phyloP scores from a whole-genome alignment of 495 filamentous ascomycete genomes.

The Daldinia vernicosa region DNA sequence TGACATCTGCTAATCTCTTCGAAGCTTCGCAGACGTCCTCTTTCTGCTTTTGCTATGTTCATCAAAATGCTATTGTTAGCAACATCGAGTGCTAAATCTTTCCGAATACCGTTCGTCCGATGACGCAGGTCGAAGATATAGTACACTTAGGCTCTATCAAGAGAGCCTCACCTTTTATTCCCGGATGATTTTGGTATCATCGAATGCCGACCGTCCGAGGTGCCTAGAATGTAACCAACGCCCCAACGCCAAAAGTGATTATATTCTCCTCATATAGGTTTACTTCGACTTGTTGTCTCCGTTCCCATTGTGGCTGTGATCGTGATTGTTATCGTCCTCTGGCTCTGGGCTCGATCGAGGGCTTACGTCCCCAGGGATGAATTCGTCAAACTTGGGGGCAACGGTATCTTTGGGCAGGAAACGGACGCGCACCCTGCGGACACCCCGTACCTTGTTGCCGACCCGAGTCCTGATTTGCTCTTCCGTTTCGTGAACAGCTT shows the following conservation, averaged over 20 bases:
- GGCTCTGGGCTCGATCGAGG: slow-evolving; percentile 72
- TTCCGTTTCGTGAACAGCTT: slow-evolving; percentile 73
- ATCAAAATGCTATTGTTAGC: slow-evolving; percentile 6
- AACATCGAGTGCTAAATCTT: slow-evolving; percentile 9
- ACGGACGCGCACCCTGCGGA: slow-evolving; percentile 79
- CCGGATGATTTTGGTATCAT: slow-evolving; percentile 37
- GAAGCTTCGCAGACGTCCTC: neutral
- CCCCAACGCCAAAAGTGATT: slow-evolving; percentile 41
- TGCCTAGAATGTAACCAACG: slow-evolving; percentile 32
- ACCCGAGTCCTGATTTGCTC: slow-evolving; percentile 72
- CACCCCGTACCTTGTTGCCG: slow-evolving; percentile 79
- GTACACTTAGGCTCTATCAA: slow-evolving; percentile 34
- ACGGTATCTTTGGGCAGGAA: slow-evolving; percentile 74
- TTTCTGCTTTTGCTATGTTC: neutral
- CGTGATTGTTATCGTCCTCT: slow-evolving; percentile 61
- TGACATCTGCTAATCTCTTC: slow-evolving; percentile 2
- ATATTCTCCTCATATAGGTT: slow-evolving; percentile 16
- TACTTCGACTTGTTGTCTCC: slow-evolving; percentile 46
- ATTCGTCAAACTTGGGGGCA: slow-evolving; percentile 75
- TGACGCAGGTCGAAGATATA: slow-evolving; percentile 25
- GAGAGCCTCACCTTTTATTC: slow-evolving; percentile 18
- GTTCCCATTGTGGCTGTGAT: slow-evolving; percentile 53
- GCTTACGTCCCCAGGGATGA: slow-evolving; percentile 73
- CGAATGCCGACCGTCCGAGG: slow-evolving; percentile 23
- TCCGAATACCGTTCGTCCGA: slow-evolving; percentile 12